Base-by-base conservation (phyloP, 371 early-diverging fungal genomes). In the Actinomortierella ambigua region DNA sequence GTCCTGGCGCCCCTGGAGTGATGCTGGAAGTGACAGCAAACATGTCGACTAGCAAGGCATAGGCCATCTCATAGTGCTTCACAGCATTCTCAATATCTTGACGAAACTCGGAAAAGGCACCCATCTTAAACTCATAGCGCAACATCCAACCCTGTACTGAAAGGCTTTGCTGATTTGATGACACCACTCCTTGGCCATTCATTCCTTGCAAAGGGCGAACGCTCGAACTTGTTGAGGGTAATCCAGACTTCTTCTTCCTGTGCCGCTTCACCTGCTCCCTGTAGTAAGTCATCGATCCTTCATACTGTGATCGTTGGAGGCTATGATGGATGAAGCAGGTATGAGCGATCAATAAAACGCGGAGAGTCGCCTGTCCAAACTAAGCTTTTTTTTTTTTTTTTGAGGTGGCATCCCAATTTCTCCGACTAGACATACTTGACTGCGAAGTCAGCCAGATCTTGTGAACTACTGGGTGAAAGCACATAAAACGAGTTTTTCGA, bases 91-190 rank as follows among this genome's bases (percentile, higher is more conserved):
- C 92, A 18, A 90, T 82, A 27, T 95, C 94, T 59, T 92, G 92
- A 14, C 88, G 81, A 42, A 88, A 87, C 61, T 93, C 93, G 11
- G 88, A 85, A 63, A 93, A 91, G 27, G 86, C 83, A 5, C 79
- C 94, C 59, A 86, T 69, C 71, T 95, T 95, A 53, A 81, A 87
- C 50, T 95, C 94, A 59, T 93, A 94, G n/a, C 95, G 84, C 7
- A 89, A 55, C 61, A 83, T 78, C 95, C 95, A 95, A 2, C 93
- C 95, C 42, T 78, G 78, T 7, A 80, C 57, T 39, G 84, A 77
- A 15, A 88, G 76, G 0, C 81, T 80, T 27, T 82, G 81, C 15
- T 81, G 68, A 9, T 51, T 42, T 54, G 62, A 17, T 51, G 54
- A 13, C 27, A 47, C 39, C 79, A 79, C 24, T 79, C 59, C 3